Conservation (phyloP, 108 stramenopile genomes). For the Cyclotella sp. region DNA sequence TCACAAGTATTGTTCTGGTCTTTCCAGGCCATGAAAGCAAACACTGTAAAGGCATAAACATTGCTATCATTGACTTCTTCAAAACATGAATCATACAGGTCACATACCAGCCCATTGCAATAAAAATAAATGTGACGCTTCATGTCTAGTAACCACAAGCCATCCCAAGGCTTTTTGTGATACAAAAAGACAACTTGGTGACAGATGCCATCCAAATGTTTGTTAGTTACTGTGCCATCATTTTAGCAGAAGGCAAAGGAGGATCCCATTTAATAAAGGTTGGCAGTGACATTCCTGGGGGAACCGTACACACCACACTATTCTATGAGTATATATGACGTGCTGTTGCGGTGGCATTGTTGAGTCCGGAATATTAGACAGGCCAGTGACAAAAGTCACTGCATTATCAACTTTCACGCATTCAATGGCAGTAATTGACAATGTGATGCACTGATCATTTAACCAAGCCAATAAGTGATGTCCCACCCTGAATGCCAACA, state of each 20-base stretch:
- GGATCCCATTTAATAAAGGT: conserved; percentile 54
- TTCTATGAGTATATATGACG: conserved; percentile 32
- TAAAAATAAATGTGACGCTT: conserved; percentile 17
- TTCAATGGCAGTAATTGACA: not conserved
- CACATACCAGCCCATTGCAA: conserved; percentile 56
- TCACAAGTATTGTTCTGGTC: too few species aligned
- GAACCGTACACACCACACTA: conserved; percentile 61
- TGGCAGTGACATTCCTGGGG: conserved; percentile 52
- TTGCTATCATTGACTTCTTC: conserved; percentile 16
- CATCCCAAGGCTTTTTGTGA: conserved; percentile 45
- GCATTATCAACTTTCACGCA: conserved; percentile 6
- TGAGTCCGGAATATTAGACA: too few species aligned
- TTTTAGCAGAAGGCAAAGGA: conserved; percentile 40
- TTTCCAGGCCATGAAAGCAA: conserved; percentile 35
- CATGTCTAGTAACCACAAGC: conserved; percentile 27
- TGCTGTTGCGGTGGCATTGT: conserved; percentile 2
- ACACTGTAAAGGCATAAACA: conserved; percentile 54
- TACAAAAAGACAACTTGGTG: conserved; percentile 64
- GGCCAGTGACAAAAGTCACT: not conserved
- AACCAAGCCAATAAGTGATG: conserved; percentile 35
- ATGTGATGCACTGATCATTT: not conserved
- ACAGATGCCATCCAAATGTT: conserved; percentile 77
- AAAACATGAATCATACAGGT: conserved; percentile 64
- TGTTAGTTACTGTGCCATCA: conserved; percentile 41
- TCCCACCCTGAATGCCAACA: conserved; percentile 59